phyloP scores from a whole-genome alignment of 495 filamentous ascomycete species.

The Letharia lupina region DNA sequence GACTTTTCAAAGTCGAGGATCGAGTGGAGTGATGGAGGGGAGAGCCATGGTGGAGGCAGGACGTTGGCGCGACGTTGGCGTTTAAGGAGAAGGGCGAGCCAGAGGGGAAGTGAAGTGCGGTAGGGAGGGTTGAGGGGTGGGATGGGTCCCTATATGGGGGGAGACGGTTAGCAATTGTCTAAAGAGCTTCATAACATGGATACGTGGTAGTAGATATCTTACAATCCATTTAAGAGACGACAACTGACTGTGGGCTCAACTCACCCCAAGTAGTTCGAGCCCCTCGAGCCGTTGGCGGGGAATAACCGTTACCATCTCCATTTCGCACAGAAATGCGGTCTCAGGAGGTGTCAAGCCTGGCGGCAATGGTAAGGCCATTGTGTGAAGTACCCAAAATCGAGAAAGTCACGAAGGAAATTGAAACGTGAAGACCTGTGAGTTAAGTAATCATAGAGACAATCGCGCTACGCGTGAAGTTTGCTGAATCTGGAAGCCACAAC shows the following conservation, averaged over 20 bases:
- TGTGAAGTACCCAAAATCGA: not conserved
- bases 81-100: slow-evolving; percentile 96
- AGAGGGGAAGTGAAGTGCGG: slow-evolving; percentile 73
- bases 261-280: slow-evolving; percentile 74
- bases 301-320: slow-evolving; percentile 87
- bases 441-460: not conserved
- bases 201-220: slow-evolving; percentile 3
- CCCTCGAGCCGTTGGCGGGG: slow-evolving; percentile 85
- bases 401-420: not conserved
- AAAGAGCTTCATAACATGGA: not conserved
- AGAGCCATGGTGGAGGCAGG: slow-evolving; percentile 80
- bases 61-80: slow-evolving; percentile 93
- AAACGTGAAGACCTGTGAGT: not conserved
- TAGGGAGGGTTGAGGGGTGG: slow-evolving; percentile 71
- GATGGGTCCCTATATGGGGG: slow-evolving; percentile 57
- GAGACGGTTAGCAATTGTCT: slow-evolving; percentile 8
- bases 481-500: not conserved
- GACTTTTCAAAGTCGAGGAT: slow-evolving; percentile 78
- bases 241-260: slow-evolving; percentile 29
- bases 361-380: slow-evolving; percentile 77
- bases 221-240: slow-evolving; percentile 2
- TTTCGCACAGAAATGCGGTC: slow-evolving; percentile 92
- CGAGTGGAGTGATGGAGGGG: slow-evolving; percentile 56
- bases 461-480: not conserved
- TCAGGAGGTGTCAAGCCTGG: slow-evolving; percentile 80